A percentile compares a stretch with the other conserved stretches of the same genome.
phyloP scores from a whole-genome alignment of 129 eudicot genomes.

The Tagetes erecta region DNA sequence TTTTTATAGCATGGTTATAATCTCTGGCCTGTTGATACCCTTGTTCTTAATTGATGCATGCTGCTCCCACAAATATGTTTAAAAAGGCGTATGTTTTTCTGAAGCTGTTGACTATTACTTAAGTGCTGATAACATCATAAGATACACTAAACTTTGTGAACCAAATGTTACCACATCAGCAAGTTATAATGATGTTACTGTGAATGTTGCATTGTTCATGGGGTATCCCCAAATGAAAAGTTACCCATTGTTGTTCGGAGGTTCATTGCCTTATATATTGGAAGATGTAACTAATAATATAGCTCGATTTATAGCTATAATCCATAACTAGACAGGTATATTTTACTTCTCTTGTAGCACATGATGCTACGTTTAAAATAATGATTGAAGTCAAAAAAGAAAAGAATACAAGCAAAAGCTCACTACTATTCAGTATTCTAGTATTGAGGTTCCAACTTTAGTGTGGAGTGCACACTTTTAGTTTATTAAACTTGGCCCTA shows the following conservation, averaged over 20 bases:
- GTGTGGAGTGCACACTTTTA: slow-evolving; percentile 35
- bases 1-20: background rate
- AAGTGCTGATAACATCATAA: background rate
- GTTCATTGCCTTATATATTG: background rate
- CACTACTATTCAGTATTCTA: slow-evolving; percentile 2
- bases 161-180: background rate
- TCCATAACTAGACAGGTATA: background rate
- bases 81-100: background rate
- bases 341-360: background rate
- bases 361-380: background rate
- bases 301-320: background rate
- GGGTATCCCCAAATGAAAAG: background rate
- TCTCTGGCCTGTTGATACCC: background rate
- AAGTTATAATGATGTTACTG: slow-evolving; percentile 8
- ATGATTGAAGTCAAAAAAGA: background rate
- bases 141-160: background rate
- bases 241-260: background rate
- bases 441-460: slow-evolving; percentile 18
- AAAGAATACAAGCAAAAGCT: background rate
- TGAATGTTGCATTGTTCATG: background rate
- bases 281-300: background rate
- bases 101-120: background rate
- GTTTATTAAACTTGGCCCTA: slow-evolving; percentile 14
- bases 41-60: background rate
- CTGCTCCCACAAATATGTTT: background rate